phyloP scores from a whole-genome alignment of 2,329 filamentous ascomycete species.

The Rhynchosporium graminicola region DNA sequence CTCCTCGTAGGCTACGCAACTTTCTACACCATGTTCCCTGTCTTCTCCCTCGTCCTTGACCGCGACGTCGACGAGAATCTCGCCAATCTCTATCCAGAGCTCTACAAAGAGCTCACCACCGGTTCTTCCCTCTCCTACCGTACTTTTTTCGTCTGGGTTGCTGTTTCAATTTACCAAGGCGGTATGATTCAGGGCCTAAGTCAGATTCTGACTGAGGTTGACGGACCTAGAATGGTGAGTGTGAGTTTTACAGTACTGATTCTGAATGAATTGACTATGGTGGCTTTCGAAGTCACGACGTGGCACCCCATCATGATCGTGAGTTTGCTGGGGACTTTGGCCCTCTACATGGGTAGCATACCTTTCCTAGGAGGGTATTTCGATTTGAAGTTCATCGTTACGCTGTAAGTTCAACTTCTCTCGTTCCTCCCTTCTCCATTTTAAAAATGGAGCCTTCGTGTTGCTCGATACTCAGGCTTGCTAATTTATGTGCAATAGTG shows the following conservation, averaged over 20 bases:
- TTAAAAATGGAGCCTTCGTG: too few species aligned
- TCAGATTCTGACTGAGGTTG: slow-evolving; percentile 80
- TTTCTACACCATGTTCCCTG: slow-evolving; percentile 89
- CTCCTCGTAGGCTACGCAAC: slow-evolving; percentile 95
- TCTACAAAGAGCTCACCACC: slow-evolving; percentile 95
- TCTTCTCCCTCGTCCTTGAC: slow-evolving; percentile 91
- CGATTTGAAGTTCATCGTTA: slow-evolving; percentile 77
- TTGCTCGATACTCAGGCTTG: too few species aligned
- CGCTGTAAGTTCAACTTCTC: slow-evolving; percentile 50
- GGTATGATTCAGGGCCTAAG: slow-evolving; percentile 93
- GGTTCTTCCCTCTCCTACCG: slow-evolving; percentile 86
- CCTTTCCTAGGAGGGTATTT: slow-evolving; percentile 91
- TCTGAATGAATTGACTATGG: slow-evolving; percentile 95
- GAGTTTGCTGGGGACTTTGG: slow-evolving; percentile 77
- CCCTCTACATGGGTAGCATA: slow-evolving; percentile 77
- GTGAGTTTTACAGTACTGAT: slow-evolving; percentile 91
- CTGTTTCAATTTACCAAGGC: slow-evolving; percentile 93
- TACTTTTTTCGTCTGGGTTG: slow-evolving; percentile 96
- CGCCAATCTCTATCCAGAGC: slow-evolving; percentile 91
- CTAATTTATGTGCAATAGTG: slow-evolving; percentile 48
- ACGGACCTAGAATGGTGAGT: slow-evolving; percentile 75
- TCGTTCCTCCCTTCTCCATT: not conserved
- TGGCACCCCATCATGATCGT: slow-evolving; percentile 95
- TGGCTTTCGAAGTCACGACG: slow-evolving; percentile 92
- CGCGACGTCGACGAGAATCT: slow-evolving; percentile 92